A percentile compares a stretch with the other conserved stretches of the same genome.
phyloP scores from a whole-genome alignment of 192 early-diverging fungal genomes.

The Coemansia sp. region DNA sequence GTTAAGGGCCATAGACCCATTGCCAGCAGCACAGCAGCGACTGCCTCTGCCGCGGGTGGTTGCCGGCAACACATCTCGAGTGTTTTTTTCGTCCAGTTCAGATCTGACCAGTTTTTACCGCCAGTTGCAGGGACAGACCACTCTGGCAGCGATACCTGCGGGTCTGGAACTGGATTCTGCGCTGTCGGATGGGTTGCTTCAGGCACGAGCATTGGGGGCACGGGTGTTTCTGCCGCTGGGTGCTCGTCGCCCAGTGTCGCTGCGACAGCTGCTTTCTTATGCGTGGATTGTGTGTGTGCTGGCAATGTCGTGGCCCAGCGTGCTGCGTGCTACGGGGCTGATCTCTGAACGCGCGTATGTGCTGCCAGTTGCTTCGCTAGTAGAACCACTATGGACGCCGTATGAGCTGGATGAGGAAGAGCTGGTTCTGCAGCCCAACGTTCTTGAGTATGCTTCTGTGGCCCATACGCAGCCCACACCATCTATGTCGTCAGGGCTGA shows the following conservation, averaged over 20 bases:
- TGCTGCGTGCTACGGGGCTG: slow-evolving; percentile 44
- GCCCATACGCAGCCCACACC: neutral
- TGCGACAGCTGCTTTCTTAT: slow-evolving; percentile 31
- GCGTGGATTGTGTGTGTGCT: slow-evolving; percentile 43
- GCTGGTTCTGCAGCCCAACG: slow-evolving; percentile 16
- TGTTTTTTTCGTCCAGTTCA: slow-evolving; percentile 45
- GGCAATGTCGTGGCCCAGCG: slow-evolving; percentile 50
- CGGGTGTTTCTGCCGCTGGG: slow-evolving; percentile 38
- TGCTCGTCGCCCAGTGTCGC: slow-evolving; percentile 12
- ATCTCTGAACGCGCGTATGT: slow-evolving; percentile 51
- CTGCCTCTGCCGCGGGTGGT: slow-evolving; percentile 2
- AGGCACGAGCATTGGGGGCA: slow-evolving; percentile 28
- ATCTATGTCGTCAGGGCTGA: neutral
- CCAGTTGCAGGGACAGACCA: slow-evolving; percentile 25
- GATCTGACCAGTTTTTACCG: slow-evolving; percentile 50
- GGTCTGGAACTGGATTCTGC: slow-evolving; percentile 16
- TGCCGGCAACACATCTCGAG: slow-evolving; percentile 31
- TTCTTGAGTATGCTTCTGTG: neutral
- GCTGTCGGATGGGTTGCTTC: slow-evolving; percentile 30
- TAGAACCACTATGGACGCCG: slow-evolving; percentile 39
- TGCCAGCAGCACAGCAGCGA: slow-evolving; percentile 4
- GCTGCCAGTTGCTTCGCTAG: slow-evolving; percentile 39
- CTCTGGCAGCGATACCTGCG: slow-evolving; percentile 9
- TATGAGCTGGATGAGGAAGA: slow-evolving; percentile 15
- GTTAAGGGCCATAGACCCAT: slow-evolving; percentile 20